phyloP scores from a whole-genome alignment of 345 rosid genomes.

The Eucalyptus regnans region DNA sequence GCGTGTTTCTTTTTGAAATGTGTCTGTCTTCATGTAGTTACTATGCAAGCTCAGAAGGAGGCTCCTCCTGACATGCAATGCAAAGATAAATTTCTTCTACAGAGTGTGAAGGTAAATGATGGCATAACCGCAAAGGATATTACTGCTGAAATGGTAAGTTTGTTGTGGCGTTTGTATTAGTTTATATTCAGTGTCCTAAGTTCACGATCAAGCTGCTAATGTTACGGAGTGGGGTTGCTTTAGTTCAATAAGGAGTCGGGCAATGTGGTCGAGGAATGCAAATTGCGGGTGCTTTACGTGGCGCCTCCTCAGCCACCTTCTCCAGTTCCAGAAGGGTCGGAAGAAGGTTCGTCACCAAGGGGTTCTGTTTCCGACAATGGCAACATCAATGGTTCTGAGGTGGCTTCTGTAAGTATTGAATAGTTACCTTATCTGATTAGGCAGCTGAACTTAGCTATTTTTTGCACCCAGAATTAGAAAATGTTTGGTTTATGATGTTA shows the following conservation, averaged over 20 bases:
- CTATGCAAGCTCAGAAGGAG: constrained; percentile 85
- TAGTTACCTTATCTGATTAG: not conserved
- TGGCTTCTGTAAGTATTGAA: constrained; percentile 2
- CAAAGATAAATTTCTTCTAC: constrained; percentile 78
- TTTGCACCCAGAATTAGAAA: not conserved
- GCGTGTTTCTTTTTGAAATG: not conserved
- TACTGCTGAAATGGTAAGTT: constrained; percentile 55
- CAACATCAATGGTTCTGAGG: constrained; percentile 33
- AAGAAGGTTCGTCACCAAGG: constrained; percentile 68
- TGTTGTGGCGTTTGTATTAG: not conserved
- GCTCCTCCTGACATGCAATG: constrained; percentile 70
- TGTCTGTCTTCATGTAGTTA: constrained; percentile 24
- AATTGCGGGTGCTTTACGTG: constrained; percentile 56
- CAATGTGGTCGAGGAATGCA: constrained; percentile 62
- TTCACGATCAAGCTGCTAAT: not conserved
- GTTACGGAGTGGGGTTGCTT: not conserved
- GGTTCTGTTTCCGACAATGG: constrained; percentile 58
- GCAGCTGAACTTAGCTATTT: not conserved
- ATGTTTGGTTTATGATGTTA: not conserved
- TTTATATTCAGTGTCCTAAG: not conserved
- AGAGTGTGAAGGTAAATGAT: constrained; percentile 46
- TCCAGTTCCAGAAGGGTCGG: constrained; percentile 69
- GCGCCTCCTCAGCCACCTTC: constrained; percentile 76
- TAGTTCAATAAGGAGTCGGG: constrained; percentile 77
- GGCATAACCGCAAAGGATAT: constrained; percentile 47